These are phyloP conservation scores for Pueraria montana DNA, from an alignment of 306 rosid genomes.

Conservation along the genomic window DNA sequence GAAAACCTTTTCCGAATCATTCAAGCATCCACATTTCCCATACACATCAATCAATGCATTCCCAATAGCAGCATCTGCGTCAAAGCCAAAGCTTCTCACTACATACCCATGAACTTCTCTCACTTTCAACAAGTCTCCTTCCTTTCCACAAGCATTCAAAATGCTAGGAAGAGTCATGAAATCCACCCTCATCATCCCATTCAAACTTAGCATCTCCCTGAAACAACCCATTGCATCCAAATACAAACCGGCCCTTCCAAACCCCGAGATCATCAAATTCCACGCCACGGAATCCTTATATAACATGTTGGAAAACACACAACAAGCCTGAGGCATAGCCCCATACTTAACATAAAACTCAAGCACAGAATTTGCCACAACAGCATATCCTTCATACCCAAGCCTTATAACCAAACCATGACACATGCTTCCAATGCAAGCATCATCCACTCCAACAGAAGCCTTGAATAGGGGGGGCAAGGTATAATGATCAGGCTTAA, in stretches of 20 bases:
- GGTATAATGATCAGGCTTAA: constrained; percentile 71
- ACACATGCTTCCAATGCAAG: constrained; percentile 58
- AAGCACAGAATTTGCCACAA: constrained; percentile 64
- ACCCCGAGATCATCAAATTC: constrained; percentile 78
- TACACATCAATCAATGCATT: constrained; percentile 79
- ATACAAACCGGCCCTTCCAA: constrained; percentile 62
- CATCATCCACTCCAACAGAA: constrained; percentile 51
- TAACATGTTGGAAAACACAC: constrained; percentile 59
- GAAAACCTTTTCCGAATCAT: constrained; percentile 65
- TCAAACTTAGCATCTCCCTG: constrained; percentile 56
- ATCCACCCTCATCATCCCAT: constrained; percentile 57
- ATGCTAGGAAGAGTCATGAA: constrained; percentile 71
- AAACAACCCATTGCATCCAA: constrained; percentile 61
- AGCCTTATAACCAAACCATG: constrained; percentile 67
- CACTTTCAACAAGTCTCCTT: constrained; percentile 74
- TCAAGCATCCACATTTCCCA: constrained; percentile 73
- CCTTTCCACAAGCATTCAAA: constrained; percentile 70
- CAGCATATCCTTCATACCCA: constrained; percentile 61
- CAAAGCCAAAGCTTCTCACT: constrained; percentile 51
- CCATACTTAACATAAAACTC: constrained; percentile 70
- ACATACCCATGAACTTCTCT: constrained; percentile 70
- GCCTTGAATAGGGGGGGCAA: constrained; percentile 68
- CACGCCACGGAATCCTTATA: constrained; percentile 59
- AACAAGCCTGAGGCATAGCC: constrained; percentile 57
- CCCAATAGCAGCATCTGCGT: constrained; percentile 59